Evolutionary conservation across 768 basidiomycete genomes (phyloP).

Genomic region (Pholiota molesta): DNA sequence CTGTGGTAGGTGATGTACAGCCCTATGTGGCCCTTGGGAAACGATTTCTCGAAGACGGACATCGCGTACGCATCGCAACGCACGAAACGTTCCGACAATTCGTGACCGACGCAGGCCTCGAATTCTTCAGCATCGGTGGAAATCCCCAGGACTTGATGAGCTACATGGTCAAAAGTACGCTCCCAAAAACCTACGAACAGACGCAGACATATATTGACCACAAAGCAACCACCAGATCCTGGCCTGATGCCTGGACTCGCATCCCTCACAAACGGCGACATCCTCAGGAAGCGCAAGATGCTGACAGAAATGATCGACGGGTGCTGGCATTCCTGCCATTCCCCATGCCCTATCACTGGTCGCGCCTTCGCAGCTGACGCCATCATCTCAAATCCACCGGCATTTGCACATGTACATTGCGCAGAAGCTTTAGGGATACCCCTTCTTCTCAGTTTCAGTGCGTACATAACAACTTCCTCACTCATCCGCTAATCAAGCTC

Average conservation of each 20-base stretch:
- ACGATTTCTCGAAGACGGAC: slow-evolving; percentile 48
- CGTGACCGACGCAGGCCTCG: slow-evolving; percentile 51
- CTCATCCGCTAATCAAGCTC: slow-evolving; percentile 9
- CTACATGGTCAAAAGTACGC: slow-evolving; percentile 72
- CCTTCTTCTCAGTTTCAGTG: slow-evolving; percentile 59
- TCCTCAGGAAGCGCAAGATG: slow-evolving; percentile 60
- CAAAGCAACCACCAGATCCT: slow-evolving; percentile 45
- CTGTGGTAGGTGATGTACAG: slow-evolving; percentile 59
- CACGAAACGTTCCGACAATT: slow-evolving; percentile 63
- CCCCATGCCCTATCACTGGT: slow-evolving; percentile 46
- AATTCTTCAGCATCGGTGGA: slow-evolving; percentile 65
- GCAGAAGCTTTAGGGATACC: slow-evolving; percentile 67
- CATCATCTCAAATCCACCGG: slow-evolving; percentile 69
- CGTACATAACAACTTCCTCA: slow-evolving; percentile 23
- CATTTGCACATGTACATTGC: slow-evolving; percentile 67
- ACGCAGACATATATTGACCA: not conserved
- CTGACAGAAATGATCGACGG: slow-evolving; percentile 63
- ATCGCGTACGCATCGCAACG: slow-evolving; percentile 63
- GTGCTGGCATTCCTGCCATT: slow-evolving; percentile 56
- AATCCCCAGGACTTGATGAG: slow-evolving; percentile 69
- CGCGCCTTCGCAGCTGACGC: slow-evolving; percentile 60
- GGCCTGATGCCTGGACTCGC: slow-evolving; percentile 63
- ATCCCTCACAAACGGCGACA: slow-evolving; percentile 63
- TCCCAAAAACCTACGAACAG: not conserved
- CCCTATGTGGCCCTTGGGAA: slow-evolving; percentile 65